Percentiles rank a stretch among this genome's conserved stretches.
Conservation (phyloP, 768 basidiomycete species). For the Lentinula lateritia region DNA sequence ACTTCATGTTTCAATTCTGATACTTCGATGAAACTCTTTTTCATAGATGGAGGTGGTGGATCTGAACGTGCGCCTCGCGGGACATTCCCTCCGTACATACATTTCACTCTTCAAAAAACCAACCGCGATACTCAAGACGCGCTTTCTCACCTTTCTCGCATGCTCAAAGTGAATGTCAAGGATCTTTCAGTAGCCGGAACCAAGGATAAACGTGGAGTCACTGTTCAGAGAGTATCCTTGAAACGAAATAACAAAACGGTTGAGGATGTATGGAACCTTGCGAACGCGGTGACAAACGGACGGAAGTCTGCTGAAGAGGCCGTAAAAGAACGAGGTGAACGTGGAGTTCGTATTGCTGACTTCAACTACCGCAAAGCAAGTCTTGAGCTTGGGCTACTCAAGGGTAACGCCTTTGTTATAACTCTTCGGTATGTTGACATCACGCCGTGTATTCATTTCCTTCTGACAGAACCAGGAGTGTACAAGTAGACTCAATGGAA, state of each 20-base stretch:
- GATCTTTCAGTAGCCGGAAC: conserved; percentile 92
- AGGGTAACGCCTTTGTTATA: conserved; percentile 93
- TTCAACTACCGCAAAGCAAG: conserved; percentile 77
- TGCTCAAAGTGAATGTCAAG: conserved; percentile 69
- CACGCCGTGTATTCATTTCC: not conserved
- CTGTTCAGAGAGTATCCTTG: conserved; percentile 85
- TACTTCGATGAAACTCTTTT: not conserved
- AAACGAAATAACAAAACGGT: conserved; percentile 71
- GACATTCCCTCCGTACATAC: conserved; percentile 81
- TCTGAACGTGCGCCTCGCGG: conserved; percentile 47
- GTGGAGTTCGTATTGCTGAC: conserved; percentile 85
- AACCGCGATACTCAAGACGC: conserved; percentile 98
- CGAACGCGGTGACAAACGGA: conserved; percentile 57
- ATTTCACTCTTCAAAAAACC: conserved; percentile 95
- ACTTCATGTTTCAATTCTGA: conserved; percentile 1
- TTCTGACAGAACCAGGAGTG: conserved; percentile 45
- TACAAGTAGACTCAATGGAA: conserved; percentile 70
- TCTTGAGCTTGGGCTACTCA: conserved; percentile 91
- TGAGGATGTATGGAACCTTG: conserved; percentile 79
- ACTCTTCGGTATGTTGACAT: conserved; percentile 67
- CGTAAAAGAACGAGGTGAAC: conserved; percentile 72
- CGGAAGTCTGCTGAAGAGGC: conserved; percentile 54
- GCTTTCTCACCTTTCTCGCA: conserved; percentile 71
- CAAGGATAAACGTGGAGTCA: conserved; percentile 97
- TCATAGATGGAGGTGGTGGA: conserved; percentile 18